Evolutionary conservation across 2,329 filamentous ascomycete species (phyloP).

Genomic region (Aureobasidium sp.): DNA sequence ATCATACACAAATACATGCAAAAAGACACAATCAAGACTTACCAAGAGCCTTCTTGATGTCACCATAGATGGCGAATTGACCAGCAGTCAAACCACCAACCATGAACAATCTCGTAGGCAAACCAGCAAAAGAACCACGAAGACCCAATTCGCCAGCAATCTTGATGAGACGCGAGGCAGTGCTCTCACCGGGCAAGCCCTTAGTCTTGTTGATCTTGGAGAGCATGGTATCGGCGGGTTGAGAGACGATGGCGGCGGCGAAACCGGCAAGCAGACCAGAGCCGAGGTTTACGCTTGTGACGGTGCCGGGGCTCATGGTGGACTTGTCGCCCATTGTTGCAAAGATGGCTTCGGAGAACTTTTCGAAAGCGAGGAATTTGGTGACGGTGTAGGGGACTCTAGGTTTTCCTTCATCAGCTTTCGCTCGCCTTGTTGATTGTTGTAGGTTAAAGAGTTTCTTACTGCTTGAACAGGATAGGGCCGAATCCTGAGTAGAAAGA

Average conservation of each 20-base stretch:
- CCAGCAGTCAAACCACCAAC: constrained; percentile 68
- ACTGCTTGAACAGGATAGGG: constrained; percentile 77
- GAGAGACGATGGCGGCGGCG: constrained; percentile 78
- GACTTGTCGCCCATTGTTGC: constrained; percentile 58
- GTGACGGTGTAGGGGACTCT: constrained; percentile 90
- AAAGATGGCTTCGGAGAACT: constrained; percentile 72
- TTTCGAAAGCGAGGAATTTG: constrained; percentile 93
- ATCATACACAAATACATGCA: neutral
- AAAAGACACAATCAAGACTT: neutral
- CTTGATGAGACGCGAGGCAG: constrained; percentile 73
- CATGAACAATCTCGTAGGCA: constrained; percentile 72
- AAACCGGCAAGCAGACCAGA: constrained; percentile 82
- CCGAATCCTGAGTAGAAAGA: constrained; percentile 91
- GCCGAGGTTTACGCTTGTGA: constrained; percentile 76
- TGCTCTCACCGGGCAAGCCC: constrained; percentile 79
- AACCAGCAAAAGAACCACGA: constrained; percentile 64
- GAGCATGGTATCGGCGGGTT: constrained; percentile 90
- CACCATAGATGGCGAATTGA: constrained; percentile 57
- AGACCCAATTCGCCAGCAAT: constrained; percentile 80
- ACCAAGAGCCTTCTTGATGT: constrained; percentile 35
- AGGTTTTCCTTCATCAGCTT: neutral
- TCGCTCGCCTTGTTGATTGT: rapidly evolving
- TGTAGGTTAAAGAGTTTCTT: constrained; percentile 18
- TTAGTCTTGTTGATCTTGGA: constrained; percentile 95
- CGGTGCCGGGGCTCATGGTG: constrained; percentile 57